Evolutionary conservation across 352 stramenopile genomes (phyloP), one percentile per base, ranked within the genome.

Genomic region (Pelagophyceae sp.): DNA sequence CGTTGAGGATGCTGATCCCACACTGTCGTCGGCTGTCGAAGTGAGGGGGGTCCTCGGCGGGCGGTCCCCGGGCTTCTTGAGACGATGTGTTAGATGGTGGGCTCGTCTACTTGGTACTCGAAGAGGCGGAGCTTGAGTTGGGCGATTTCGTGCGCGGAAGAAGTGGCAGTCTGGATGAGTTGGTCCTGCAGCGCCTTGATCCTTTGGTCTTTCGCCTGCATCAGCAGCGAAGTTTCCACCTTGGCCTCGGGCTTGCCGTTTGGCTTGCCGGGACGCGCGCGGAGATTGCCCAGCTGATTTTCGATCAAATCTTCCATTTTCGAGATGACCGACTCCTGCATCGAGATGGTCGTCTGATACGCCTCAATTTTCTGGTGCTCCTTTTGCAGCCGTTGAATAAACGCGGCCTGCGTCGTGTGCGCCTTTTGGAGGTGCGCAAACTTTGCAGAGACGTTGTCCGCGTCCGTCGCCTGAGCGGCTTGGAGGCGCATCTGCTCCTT

Each of bases 331-430:
- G 3, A 0, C 38, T 74, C 67, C 38, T 74, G 67, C 35, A 74
- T 58, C 17, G 11, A 2, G 67, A 74, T 74, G 15, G 67, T 74
- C 67, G 67, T 74, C 67, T 58, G 5, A 37, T 74, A 74, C 15
- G 67, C 38, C 17, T 74, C 67, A 37, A 58, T n/a, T 37, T 74
- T 74, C 15, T 33, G 11, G 33, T 37, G 33, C 25, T 74, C 67
- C 20, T 15, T 37, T 54, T 74, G 67, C 1, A 74, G 27, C 20
- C 27, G 51, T n/a, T 74, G 67, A 37, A 74, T 58, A 31, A 58
- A 74, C 23, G 67, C 67, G 27, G 33, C 33, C 67, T 74, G 67
- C 0, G 23, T 1, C n/a, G 37, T 33, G 67, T 74, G 67, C 35
- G 67, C 67, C 6, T 37, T 17, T 37, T 58, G 67, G 27, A 74